Evolutionary conservation across 2,329 filamentous ascomycete genomes (phyloP), one percentile per base, ranked within the genome.

Genomic region (Geosmithia flava): DNA sequence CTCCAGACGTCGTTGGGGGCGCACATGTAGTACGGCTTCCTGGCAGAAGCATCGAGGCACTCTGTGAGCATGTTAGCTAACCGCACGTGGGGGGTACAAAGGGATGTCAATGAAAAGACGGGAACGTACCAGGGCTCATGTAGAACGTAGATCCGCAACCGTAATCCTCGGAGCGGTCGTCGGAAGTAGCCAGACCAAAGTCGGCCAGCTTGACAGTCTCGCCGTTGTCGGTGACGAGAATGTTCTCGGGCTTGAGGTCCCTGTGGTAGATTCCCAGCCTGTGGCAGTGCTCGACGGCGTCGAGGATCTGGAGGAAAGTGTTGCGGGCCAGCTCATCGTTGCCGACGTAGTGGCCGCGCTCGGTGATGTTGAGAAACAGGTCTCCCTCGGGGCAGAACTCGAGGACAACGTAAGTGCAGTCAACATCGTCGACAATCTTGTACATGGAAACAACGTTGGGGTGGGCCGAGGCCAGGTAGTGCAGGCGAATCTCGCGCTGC

Each of bases 111-210:
- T 49, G 47, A 46, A 48, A 41, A 45, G 50, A 41, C 47, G 44
- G 51, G 50, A 59, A 52, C 50, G 59, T 79, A 96, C 91, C 91
- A 79, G 93, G 93, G 62, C 89, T 95, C 93, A 97, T 98, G 71
- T 98, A 98, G 61, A 97, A 97, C 15, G 91, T 97, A 30, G 93
- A 97, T 53, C 93, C 93, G 65, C 93, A 98, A 60, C 93, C 93
- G 67, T 95, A 96, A 65, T 98, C 93, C 57, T 89, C 85, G 54
- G 91, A 95, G 56, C 83, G 75, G 55, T 81, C 76, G 55, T 91
- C 87, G 50, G 81, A 82, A 20, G 89, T 97, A 51, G 93, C 93
- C 48, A 98, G 79, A 62, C 93, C 93, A 75, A 98, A 98, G 68
- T 98, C 93, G 55, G 91, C 93, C 55, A 98, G 78, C 71, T 97